phyloP scores from a whole-genome alignment of 495 filamentous ascomycete species.

The Talaromyces nanjingensis region DNA sequence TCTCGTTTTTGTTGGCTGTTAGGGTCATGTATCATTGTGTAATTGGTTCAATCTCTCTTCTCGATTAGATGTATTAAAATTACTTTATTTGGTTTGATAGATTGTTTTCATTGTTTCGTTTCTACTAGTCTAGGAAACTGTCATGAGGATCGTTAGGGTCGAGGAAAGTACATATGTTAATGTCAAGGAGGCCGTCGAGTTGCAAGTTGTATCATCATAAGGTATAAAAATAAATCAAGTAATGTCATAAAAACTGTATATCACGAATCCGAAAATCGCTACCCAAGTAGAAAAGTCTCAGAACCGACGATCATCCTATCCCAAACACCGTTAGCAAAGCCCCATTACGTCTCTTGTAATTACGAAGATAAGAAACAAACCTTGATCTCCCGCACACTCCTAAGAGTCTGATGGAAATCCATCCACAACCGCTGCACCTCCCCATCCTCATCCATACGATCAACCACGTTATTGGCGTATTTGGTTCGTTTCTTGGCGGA shows the following conservation, averaged over 20 bases:
- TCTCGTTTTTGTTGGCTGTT: neutral
- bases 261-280: neutral
- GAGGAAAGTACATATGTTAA: neutral
- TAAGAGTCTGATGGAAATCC: constrained; percentile 52
- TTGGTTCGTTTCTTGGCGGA: constrained; percentile 39
- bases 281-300: neutral
- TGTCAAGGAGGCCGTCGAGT: neutral
- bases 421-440: constrained; percentile 51
- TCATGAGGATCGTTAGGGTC: neutral
- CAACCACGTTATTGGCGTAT: constrained; percentile 49
- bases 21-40: neutral
- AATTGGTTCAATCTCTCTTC: neutral
- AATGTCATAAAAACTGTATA: neutral
- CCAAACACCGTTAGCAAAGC: neutral
- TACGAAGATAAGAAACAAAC: constrained; percentile 16
- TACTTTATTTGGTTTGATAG: constrained; percentile 3
- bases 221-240: neutral
- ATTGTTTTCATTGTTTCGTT: neutral
- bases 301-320: neutral
- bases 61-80: constrained; percentile 1
- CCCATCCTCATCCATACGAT: constrained; percentile 47
- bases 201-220: neutral
- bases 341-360: no score
- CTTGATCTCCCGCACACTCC: constrained; percentile 44
- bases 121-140: neutral